Evolutionary conservation across 495 filamentous ascomycete genomes (phyloP).

Genomic region (Annulohypoxylon maeteangense): DNA sequence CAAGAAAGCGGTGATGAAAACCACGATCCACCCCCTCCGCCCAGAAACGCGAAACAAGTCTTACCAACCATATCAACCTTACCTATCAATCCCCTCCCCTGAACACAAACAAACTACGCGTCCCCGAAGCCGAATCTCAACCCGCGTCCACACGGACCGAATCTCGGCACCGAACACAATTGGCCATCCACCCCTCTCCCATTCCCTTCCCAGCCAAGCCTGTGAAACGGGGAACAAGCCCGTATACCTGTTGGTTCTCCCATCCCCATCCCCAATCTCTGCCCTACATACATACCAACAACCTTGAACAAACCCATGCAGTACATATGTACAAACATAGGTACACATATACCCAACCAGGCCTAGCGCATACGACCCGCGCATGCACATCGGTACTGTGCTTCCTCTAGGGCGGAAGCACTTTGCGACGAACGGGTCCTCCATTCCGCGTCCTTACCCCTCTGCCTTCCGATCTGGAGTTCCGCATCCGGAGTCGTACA

Average conservation of each 20-base stretch:
- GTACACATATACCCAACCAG: background rate
- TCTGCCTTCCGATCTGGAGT: background rate
- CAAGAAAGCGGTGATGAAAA: background rate
- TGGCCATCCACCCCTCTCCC: background rate
- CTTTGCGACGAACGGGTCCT: conserved; percentile 1
- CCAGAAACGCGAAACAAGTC: background rate
- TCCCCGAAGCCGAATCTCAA: conserved; percentile 28
- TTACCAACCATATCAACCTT: background rate
- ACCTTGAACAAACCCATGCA: no score
- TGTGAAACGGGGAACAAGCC: background rate
- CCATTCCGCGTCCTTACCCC: background rate
- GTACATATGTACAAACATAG: background rate
- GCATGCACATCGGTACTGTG: conserved; percentile 1
- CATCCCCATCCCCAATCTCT: no score
- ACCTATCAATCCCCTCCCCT: background rate
- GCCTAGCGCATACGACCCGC: background rate
- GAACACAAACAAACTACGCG: background rate
- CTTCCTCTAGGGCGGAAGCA: background rate
- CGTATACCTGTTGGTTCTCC: conserved; percentile 2
- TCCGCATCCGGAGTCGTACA: background rate
- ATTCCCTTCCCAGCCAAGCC: background rate
- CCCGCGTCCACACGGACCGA: conserved; percentile 22
- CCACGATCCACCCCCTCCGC: no score
- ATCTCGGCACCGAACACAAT: conserved; percentile 8
- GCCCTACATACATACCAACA: no score